Percentiles rank a stretch among this genome's conserved stretches.
These are phyloP conservation scores for Nelumbo lutea DNA, from an alignment of 164 flowering plant species.

Conservation along the genomic window DNA sequence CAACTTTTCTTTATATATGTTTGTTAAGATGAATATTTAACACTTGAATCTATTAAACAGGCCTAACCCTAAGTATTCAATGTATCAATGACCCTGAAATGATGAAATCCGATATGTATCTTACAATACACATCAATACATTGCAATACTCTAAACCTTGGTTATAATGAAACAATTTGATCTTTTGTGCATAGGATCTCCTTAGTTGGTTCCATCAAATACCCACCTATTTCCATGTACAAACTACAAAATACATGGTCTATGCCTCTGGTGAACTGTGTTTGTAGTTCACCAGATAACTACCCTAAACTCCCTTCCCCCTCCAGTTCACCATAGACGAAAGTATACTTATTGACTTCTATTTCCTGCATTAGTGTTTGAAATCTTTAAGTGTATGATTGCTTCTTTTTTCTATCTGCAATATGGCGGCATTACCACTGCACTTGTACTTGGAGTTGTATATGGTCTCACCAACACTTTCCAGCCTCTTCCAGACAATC, in stretches of 20 bases:
- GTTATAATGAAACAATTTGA: neutral
- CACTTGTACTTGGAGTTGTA: slow-evolving; percentile 61
- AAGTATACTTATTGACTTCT: too few relatives aligned
- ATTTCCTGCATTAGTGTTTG: neutral
- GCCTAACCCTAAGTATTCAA: too few relatives aligned
- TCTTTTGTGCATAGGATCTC: neutral
- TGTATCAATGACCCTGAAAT: too few relatives aligned
- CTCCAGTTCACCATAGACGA: neutral
- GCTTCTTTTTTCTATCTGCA: neutral
- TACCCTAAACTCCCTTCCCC: neutral
- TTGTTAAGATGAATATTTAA: too few relatives aligned
- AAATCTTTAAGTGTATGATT: neutral
- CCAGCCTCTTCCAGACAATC: slow-evolving; percentile 70
- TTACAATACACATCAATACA: too few relatives aligned
- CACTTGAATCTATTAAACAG: too few relatives aligned
- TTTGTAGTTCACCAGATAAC: neutral
- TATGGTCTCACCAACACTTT: slow-evolving; percentile 47
- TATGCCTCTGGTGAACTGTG: neutral
- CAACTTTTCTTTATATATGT: too few relatives aligned
- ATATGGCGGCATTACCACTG: slow-evolving; percentile 62
- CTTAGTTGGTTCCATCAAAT: neutral
- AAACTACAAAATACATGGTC: neutral
- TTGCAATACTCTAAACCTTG: neutral
- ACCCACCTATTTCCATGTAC: too few relatives aligned
- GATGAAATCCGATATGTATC: too few relatives aligned